Conservation (phyloP, 306 rosid genomes). For the Lablab purpureus region DNA sequence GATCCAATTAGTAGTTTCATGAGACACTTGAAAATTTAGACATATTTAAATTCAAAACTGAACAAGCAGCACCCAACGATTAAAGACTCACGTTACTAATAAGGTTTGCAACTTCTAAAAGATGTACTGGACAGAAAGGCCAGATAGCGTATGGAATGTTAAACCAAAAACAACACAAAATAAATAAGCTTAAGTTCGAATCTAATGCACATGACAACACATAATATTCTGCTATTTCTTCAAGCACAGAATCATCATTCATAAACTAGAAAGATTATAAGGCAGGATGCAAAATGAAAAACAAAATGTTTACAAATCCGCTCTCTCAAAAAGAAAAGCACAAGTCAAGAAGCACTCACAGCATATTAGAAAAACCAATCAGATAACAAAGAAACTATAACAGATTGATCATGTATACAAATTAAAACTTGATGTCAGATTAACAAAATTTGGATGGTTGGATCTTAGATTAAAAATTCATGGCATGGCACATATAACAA, state of each 20-base stretch:
- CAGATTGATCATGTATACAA: neutral
- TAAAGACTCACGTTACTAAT: neutral
- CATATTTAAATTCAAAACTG: slow-evolving; percentile 1
- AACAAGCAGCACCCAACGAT: slow-evolving; percentile 14
- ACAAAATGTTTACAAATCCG: neutral
- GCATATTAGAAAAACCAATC: slow-evolving; percentile 22
- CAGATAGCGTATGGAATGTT: neutral
- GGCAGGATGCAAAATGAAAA: neutral
- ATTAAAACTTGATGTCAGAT: neutral
- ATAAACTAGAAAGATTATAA: slow-evolving; percentile 17
- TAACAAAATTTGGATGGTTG: slow-evolving; percentile 8
- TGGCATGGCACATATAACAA: neutral
- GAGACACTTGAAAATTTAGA: neutral
- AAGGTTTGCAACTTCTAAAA: slow-evolving; percentile 5
- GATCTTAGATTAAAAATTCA: neutral
- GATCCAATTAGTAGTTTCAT: slow-evolving; percentile 1
- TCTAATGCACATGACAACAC: neutral
- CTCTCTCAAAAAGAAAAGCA: slow-evolving; percentile 5
- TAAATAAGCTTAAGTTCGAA: slow-evolving; percentile 7
- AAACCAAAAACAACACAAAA: neutral
- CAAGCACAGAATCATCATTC: neutral
- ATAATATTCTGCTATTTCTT: neutral
- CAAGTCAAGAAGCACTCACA: neutral
- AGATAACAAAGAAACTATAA: slow-evolving; percentile 19
- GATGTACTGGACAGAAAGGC: neutral